A percentile compares a stretch with the other conserved stretches of the same genome.
phyloP scores from a whole-genome alignment of 1,284 basidiomycete genomes.

The Gomphus bonarii region DNA sequence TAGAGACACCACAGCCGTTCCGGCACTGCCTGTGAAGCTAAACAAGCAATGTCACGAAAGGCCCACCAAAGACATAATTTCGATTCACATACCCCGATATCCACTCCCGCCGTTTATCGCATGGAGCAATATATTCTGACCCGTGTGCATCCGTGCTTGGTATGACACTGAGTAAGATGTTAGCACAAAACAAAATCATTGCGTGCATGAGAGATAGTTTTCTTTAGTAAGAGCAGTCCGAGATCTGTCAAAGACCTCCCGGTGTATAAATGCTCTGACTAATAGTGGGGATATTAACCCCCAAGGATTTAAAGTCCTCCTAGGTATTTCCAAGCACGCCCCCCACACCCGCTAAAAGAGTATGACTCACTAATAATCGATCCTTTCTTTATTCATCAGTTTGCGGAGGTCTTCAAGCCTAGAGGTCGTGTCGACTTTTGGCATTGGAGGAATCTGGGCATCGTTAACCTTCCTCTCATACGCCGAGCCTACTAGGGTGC shows the following conservation, averaged over 20 bases:
- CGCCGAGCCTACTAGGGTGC: slow-evolving; percentile 63
- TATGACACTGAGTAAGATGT: slow-evolving; percentile 37
- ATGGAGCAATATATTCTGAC: slow-evolving; percentile 76
- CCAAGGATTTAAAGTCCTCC: neutral
- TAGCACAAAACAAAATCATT: neutral
- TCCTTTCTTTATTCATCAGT: slow-evolving; percentile 60
- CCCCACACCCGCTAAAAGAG: neutral
- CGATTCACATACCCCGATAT: slow-evolving; percentile 61
- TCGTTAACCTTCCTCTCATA: slow-evolving; percentile 58
- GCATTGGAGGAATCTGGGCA: slow-evolving; percentile 34
- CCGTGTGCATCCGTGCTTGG: slow-evolving; percentile 84
- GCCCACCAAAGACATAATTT: neutral
- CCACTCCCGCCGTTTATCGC: slow-evolving; percentile 77
- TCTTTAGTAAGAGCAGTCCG: neutral
- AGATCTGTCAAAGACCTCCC: no score
- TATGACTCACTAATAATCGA: slow-evolving; percentile 77
- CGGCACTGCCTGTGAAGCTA: slow-evolving; percentile 83
- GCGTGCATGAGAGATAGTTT: neutral
- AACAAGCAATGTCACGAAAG: slow-evolving; percentile 6
- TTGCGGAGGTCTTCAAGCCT: slow-evolving; percentile 58
- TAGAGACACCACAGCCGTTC: slow-evolving; percentile 67
- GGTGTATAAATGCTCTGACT: no score
- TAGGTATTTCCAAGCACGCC: neutral
- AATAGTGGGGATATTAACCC: neutral
- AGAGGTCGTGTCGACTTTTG: slow-evolving; percentile 44